Evolutionary conservation across 345 rosid genomes (phyloP).

Genomic region (Sisymbrium altissimum): DNA sequence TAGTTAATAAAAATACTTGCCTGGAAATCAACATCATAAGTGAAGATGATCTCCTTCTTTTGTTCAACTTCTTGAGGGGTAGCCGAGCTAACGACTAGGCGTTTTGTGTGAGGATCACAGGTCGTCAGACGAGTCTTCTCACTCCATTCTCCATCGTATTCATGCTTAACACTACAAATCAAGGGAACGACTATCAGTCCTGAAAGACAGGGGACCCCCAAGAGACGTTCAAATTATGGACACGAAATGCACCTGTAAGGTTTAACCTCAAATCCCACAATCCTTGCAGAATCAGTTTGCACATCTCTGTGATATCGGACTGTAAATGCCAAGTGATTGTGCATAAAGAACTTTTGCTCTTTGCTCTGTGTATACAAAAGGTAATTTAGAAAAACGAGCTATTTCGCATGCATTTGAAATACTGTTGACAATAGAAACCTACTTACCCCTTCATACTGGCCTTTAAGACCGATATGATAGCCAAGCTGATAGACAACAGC

Average conservation of each 20-base stretch:
- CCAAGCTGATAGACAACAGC: slow-evolving; percentile 82
- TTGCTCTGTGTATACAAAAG: slow-evolving; percentile 55
- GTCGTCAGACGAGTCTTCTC: slow-evolving; percentile 72
- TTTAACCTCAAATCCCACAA: slow-evolving; percentile 97
- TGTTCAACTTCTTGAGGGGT: slow-evolving; percentile 92
- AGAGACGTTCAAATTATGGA: not conserved
- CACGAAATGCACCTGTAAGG: slow-evolving; percentile 67
- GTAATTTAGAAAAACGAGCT: slow-evolving; percentile 23
- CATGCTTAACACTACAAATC: slow-evolving; percentile 70
- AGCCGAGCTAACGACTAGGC: slow-evolving; percentile 70
- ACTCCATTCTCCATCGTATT: slow-evolving; percentile 78
- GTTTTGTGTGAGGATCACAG: slow-evolving; percentile 88
- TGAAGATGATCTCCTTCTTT: slow-evolving; percentile 79
- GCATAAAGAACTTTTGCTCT: slow-evolving; percentile 85
- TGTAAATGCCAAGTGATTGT: slow-evolving; percentile 85
- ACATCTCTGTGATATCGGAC: slow-evolving; percentile 82
- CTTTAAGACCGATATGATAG: slow-evolving; percentile 91
- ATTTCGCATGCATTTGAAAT: not conserved
- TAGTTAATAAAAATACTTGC: slow-evolving; percentile 28
- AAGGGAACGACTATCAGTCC: slow-evolving; percentile 7
- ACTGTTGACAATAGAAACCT: slow-evolving; percentile 1
- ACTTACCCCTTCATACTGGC: slow-evolving; percentile 86
- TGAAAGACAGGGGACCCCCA: not conserved
- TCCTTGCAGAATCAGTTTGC: slow-evolving; percentile 77
- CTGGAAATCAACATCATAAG: slow-evolving; percentile 90